Conservation (phyloP, 2,329 filamentous ascomycete genomes). For the Pseudocercospora ulei region DNA sequence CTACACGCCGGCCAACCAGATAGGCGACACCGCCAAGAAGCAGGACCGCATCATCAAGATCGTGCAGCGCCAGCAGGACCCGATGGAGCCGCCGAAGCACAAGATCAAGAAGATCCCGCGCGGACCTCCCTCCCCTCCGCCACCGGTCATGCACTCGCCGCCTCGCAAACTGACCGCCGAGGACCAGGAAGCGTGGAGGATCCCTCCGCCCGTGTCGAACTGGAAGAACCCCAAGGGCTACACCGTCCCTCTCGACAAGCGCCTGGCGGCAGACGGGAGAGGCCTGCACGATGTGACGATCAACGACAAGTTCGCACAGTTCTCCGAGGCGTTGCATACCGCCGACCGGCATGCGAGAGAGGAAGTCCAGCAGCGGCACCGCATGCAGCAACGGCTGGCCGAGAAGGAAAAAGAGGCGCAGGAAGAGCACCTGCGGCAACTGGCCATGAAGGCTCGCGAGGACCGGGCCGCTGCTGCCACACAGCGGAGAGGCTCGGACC, state of each 20-base stretch:
- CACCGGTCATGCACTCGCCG: constrained; percentile 89
- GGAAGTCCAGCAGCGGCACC: constrained; percentile 80
- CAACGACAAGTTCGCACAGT: constrained; percentile 96
- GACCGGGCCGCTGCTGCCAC: constrained; percentile 44
- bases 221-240: constrained; percentile 99
- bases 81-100: constrained; percentile 95
- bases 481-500: constrained; percentile 40
- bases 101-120: constrained; percentile 97
- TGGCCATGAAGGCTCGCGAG: constrained; percentile 86
- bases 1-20: constrained; percentile 93
- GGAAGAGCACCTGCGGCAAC: constrained; percentile 75
- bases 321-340: constrained; percentile 86
- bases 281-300: constrained; percentile 88
- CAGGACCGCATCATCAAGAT: constrained; percentile 98
- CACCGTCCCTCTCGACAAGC: constrained; percentile 90
- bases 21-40: constrained; percentile 78
- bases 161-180: constrained; percentile 91
- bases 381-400: constrained; percentile 91
- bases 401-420: constrained; percentile 95
- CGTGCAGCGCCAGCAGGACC: constrained; percentile 83
- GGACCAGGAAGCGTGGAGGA: constrained; percentile 95
- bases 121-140: constrained; percentile 82
- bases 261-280: constrained; percentile 83
- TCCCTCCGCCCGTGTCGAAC: constrained; percentile 80
- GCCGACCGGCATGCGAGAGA: constrained; percentile 91